These are phyloP conservation scores for Aspergillus sp. DNA, from an alignment of 2,329 filamentous ascomycete species.

Conservation along the genomic window DNA sequence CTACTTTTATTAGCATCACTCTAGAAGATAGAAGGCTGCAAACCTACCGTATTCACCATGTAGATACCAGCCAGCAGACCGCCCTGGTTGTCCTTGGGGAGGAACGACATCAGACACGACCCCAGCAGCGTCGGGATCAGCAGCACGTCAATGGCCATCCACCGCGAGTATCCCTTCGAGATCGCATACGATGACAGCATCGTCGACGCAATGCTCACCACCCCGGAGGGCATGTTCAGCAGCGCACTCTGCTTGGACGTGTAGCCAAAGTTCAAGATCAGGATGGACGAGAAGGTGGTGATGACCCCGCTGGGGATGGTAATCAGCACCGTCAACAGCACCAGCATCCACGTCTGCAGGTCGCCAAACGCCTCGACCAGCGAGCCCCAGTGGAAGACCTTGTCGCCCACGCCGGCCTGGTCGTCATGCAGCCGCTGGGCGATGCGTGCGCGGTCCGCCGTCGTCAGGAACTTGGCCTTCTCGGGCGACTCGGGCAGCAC, in stretches of 20 bases:
- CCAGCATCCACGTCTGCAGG: constrained; percentile 21
- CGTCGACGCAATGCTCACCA: constrained; percentile 38
- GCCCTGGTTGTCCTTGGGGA: constrained; percentile 36
- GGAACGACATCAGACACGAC: constrained; percentile 37
- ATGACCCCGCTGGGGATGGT: constrained; percentile 46
- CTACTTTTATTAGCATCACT: constrained; percentile 19
- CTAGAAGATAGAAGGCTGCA: constrained; percentile 2
- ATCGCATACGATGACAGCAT: constrained; percentile 41
- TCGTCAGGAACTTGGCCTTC: constrained; percentile 23
- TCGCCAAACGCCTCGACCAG: constrained; percentile 20
- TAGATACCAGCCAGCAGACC: constrained; percentile 46
- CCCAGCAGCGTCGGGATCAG: constrained; percentile 48
- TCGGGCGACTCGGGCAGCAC: constrained; percentile 20
- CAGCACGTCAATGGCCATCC: constrained; percentile 41
- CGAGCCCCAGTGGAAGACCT: constrained; percentile 23
- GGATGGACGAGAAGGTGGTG: constrained; percentile 45
- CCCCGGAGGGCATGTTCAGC: constrained; percentile 46
- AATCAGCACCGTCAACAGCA: constrained; percentile 32
- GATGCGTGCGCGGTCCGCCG: constrained; percentile 17
- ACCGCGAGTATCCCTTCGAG: constrained; percentile 39
- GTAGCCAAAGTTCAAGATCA: constrained; percentile 45
- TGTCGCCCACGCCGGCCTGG: constrained; percentile 18
- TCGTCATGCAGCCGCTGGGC: constrained; percentile 17
- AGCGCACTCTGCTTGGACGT: constrained; percentile 42
- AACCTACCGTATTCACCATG: constrained; percentile 29